Conservation (phyloP, 805 yeast genomes). For the Wickerhamiella lipophila region DNA sequence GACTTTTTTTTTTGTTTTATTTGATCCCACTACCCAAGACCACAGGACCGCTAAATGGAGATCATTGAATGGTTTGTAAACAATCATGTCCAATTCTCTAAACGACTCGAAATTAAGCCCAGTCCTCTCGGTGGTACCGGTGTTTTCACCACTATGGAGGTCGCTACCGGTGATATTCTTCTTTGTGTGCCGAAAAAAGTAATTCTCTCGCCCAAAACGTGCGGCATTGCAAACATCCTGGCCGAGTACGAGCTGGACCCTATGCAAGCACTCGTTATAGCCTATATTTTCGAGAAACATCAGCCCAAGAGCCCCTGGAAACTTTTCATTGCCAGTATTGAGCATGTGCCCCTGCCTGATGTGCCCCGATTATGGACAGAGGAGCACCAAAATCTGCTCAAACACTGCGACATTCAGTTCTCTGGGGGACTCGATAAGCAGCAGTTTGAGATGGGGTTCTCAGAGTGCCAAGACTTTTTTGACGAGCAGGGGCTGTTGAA, state of each 20-base stretch:
- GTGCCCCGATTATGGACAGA: slow-evolving; percentile 62
- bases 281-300: slow-evolving; percentile 59
- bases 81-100: slow-evolving; percentile 44
- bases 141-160: slow-evolving; percentile 43
- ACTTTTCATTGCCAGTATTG: slow-evolving; percentile 45
- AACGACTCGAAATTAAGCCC: slow-evolving; percentile 35
- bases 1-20: neutral
- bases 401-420: slow-evolving; percentile 50
- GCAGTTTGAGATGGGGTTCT: slow-evolving; percentile 33
- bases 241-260: slow-evolving; percentile 52
- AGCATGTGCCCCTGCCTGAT: slow-evolving; percentile 22
- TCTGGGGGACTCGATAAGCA: slow-evolving; percentile 46
- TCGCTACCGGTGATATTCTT: slow-evolving; percentile 29
- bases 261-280: slow-evolving; percentile 35
- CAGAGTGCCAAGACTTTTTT: slow-evolving; percentile 28
- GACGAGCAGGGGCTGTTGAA: slow-evolving; percentile 10
- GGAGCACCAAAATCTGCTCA: slow-evolving; percentile 35
- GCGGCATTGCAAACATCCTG: slow-evolving; percentile 50
- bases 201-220: slow-evolving; percentile 28
- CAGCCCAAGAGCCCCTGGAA: slow-evolving; percentile 68
- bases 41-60: slow-evolving; percentile 13
- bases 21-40: neutral
- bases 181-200: slow-evolving; percentile 27
- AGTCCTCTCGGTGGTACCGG: slow-evolving; percentile 58
- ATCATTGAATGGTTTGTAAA: slow-evolving; percentile 42